Base-by-base conservation (phyloP, 352 stramenopile genomes). In the Pythium apleroticum region DNA sequence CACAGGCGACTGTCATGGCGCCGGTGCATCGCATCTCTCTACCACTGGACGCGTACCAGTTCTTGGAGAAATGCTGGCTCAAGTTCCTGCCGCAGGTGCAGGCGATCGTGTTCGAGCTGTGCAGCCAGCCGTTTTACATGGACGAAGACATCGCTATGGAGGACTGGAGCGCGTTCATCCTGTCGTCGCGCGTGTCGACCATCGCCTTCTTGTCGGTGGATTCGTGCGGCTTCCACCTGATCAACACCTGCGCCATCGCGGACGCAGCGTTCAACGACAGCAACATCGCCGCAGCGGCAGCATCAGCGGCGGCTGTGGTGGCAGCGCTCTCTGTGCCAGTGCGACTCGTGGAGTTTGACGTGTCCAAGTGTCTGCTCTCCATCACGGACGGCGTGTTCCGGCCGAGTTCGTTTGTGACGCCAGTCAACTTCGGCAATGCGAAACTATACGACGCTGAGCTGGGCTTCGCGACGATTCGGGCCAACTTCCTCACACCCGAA, bases 331-430 rank as follows among this genome's bases (percentile, higher is more conserved):
- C n/a, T 20, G 43, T 80, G 11, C 66, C 76, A 15, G 58, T 89
- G 54, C 82, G 80, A 17, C 69, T 84, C 56, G 73, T 91, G 3
- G 80, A 91, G 52, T 88, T 91, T 48, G 82, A 91, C 52, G 80
- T 87, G 46, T 57, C 65, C 28, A 76, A 76, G 53, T 75, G 75
- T 41, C 60, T 66, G 7, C 70, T 91, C 19, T 69, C 67, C 6
- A 64, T 91, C 30, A 57, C 80, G 5, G 82, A 91, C 60, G 81
- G 81, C 30, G 70, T 63, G 1, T 76, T 81, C 14, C 86, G 80
- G 8, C 81, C 79, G 0, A 65, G 58, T 8, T 75, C 79, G 15
- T 76, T 86, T 20, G 60, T 86, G 22, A 30, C 75, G 4, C 60
- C 77, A 19, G 84, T 76, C 10, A 73, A 86, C 14, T 83, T 89